Percentiles rank a stretch among this genome's conserved stretches.
These are phyloP conservation scores for Rhizoctonia solani DNA, from an alignment of 1,284 basidiomycete genomes.

Conservation along the genomic window DNA sequence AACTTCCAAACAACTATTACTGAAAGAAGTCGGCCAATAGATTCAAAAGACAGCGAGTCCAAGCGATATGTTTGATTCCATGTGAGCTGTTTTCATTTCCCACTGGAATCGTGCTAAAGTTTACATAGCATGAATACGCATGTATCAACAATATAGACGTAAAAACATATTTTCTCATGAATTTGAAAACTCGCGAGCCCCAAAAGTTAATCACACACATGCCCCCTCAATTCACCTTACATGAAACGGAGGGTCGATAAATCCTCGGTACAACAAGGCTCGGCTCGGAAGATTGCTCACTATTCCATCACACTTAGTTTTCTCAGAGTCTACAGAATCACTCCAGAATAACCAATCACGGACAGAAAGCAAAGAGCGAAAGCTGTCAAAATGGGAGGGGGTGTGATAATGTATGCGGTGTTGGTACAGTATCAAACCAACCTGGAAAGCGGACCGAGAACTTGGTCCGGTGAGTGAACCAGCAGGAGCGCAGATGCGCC, in stretches of 20 bases:
- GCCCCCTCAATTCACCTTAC: too few species aligned
- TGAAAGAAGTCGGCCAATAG: background rate
- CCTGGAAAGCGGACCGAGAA: too few species aligned
- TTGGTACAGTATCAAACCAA: too few species aligned
- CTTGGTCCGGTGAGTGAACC: too few species aligned
- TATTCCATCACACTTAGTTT: background rate
- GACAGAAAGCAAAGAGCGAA: background rate
- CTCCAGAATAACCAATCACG: too few species aligned
- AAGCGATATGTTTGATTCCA: slow-evolving; percentile 3
- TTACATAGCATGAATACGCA: background rate
- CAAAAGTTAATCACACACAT: too few species aligned
- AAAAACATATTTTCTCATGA: background rate
- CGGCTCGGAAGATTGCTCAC: background rate
- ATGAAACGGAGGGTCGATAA: too few species aligned
- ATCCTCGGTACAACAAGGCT: too few species aligned
- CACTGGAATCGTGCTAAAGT: background rate
- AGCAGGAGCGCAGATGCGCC: too few species aligned
- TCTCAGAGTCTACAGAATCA: background rate
- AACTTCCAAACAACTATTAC: too few species aligned
- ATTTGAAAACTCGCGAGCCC: background rate
- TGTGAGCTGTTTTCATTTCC: background rate
- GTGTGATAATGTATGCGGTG: too few species aligned
- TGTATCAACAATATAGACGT: background rate
- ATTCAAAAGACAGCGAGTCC: slow-evolving; percentile 1
- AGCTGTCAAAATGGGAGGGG: too few species aligned